A percentile compares a stretch with the other conserved stretches of the same genome.
These are phyloP conservation scores for Delphinella strobiligena DNA, from an alignment of 2,329 filamentous ascomycete species.

Conservation along the genomic window DNA sequence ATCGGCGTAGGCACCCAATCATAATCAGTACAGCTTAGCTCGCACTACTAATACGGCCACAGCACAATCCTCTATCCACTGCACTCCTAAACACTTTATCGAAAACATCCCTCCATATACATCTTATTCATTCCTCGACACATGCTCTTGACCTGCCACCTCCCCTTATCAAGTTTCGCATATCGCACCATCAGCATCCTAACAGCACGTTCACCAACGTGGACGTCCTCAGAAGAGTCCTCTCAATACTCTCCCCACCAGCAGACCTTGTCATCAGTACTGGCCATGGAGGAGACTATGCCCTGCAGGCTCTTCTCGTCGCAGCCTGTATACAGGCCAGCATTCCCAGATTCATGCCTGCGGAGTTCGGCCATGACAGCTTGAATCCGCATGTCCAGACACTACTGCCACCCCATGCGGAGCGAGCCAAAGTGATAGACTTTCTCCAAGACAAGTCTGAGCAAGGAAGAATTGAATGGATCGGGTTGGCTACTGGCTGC, in stretches of 20 bases:
- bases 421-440: constrained; percentile 18
- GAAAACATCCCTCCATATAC: not conserved
- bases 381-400: constrained; percentile 20
- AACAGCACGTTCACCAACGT: not conserved
- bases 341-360: constrained; percentile 14
- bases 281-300: not conserved
- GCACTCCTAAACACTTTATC: not conserved
- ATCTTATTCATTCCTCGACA: not conserved
- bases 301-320: constrained; percentile 15
- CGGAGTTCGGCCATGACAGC: constrained; percentile 17
- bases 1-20: not conserved
- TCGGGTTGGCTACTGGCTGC: constrained; percentile 21
- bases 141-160: not conserved
- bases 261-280: not conserved
- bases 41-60: not conserved
- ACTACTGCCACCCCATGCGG: constrained; percentile 19
- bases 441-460: constrained; percentile 16
- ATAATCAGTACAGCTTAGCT: not conserved
- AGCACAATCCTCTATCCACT: not conserved
- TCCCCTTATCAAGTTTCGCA: not conserved
- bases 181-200: not conserved
- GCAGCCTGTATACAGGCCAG: constrained; percentile 12
- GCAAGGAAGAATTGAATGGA: constrained; percentile 18
- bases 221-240: not conserved
- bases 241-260: not conserved